Evolutionary conservation across 257 asterid species (phyloP).

Genomic region (Eucommia ulmoides): DNA sequence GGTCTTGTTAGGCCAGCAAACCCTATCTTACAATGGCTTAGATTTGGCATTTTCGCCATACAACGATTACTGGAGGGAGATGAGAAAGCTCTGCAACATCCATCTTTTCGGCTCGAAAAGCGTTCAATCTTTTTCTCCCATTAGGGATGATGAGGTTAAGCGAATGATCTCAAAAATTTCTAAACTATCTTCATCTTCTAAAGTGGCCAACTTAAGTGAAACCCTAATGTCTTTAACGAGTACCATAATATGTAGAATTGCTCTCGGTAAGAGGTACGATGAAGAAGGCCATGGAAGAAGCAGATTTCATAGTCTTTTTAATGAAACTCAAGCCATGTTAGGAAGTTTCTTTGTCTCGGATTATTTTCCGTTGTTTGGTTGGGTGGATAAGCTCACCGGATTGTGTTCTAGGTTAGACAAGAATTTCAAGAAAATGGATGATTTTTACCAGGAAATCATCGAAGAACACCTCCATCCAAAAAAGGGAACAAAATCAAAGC

Average conservation of each 20-base stretch:
- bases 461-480: conserved; percentile 12
- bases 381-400: conserved; percentile 15
- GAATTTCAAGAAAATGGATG: conserved; percentile 7
- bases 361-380: conserved; percentile 9
- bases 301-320: too few relatives aligned
- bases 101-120: neutral
- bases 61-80: neutral
- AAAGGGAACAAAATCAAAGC: conserved; percentile 4
- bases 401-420: conserved; percentile 8
- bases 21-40: neutral
- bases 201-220: neutral
- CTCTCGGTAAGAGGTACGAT: neutral
- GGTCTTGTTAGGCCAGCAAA: neutral
- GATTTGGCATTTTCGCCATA: neutral
- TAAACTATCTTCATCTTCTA: neutral
- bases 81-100: too few relatives aligned
- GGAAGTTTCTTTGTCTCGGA: conserved; percentile 8
- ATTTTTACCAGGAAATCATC: conserved; percentile 9
- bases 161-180: neutral
- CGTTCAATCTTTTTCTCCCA: neutral
- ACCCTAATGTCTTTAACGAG: neutral
- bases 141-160: neutral
- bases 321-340: too few relatives aligned
- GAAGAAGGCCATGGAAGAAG: neutral
- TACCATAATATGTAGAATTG: neutral